phyloP scores from a whole-genome alignment of 768 basidiomycete species.

The Xerocomellus intermedius region DNA sequence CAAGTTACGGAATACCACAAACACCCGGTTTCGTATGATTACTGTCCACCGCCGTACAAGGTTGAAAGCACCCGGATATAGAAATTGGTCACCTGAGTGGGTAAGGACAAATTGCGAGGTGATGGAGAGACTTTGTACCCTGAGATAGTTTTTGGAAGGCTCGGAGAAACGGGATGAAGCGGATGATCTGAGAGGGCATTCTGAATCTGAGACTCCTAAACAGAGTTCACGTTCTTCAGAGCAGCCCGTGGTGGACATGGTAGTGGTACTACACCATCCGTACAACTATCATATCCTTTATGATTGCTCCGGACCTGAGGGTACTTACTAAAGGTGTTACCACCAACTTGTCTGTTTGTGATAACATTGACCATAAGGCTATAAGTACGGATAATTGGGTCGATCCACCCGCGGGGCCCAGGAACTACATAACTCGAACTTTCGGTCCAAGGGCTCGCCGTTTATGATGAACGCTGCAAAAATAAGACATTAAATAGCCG shows the following conservation, averaged over 20 bases:
- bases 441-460: constrained; percentile 1
- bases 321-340: not conserved
- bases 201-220: not conserved
- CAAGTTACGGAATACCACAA: not conserved
- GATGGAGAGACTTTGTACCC: constrained; percentile 9
- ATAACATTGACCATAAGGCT: not conserved
- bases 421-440: not conserved
- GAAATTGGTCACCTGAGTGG: constrained; percentile 1
- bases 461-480: constrained; percentile 14
- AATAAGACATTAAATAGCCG: constrained; percentile 22
- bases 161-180: constrained; percentile 9
- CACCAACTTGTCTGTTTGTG: not conserved
- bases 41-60: not conserved
- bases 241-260: not conserved
- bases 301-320: not conserved
- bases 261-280: not conserved
- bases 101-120: constrained; percentile 5
- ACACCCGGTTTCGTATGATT: not conserved
- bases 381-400: not conserved
- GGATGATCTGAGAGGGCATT: not conserved
- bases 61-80: constrained; percentile 4
- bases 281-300: not conserved
- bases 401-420: constrained; percentile 18
- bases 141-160: constrained; percentile 4
- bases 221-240: not conserved